phyloP scores from a whole-genome alignment of 2,329 filamentous ascomycete genomes.

The Nemania sp. region DNA sequence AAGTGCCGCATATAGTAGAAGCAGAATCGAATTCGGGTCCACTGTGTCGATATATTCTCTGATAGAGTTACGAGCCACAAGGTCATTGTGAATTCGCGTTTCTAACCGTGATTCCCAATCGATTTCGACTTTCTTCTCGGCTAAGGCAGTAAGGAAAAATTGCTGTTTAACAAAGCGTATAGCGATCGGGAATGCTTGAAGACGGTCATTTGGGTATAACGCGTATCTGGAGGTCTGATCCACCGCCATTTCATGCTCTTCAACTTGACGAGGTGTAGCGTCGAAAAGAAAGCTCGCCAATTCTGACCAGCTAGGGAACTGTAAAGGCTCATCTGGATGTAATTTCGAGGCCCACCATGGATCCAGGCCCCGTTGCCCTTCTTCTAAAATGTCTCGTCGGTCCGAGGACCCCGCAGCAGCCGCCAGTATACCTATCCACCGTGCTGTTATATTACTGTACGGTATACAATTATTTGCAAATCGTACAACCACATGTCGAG shows the following conservation, averaged over 20 bases:
- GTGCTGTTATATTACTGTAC: slow-evolving; percentile 75
- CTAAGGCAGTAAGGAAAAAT: slow-evolving; percentile 53
- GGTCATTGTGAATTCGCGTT: slow-evolving; percentile 70
- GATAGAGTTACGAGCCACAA: slow-evolving; percentile 63
- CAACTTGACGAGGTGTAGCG: slow-evolving; percentile 25
- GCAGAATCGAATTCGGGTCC: slow-evolving; percentile 44
- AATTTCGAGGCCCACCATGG: slow-evolving; percentile 52
- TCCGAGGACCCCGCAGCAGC: slow-evolving; percentile 68
- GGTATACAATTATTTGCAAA: slow-evolving; percentile 88
- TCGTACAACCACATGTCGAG: slow-evolving; percentile 79
- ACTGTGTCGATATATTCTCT: slow-evolving; percentile 53
- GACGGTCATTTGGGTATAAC: slow-evolving; percentile 48
- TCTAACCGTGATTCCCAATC: slow-evolving; percentile 86
- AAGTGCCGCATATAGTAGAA: slow-evolving; percentile 58
- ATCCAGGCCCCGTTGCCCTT: slow-evolving; percentile 86
- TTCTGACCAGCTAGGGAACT: slow-evolving; percentile 55
- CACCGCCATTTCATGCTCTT: slow-evolving; percentile 41
- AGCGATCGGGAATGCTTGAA: slow-evolving; percentile 67
- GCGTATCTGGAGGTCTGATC: slow-evolving; percentile 44
- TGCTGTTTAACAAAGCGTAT: slow-evolving; percentile 67
- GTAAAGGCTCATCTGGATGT: slow-evolving; percentile 40
- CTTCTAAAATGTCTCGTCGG: slow-evolving; percentile 82
- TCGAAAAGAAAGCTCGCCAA: slow-evolving; percentile 56
- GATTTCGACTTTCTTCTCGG: slow-evolving; percentile 64
- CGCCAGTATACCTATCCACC: slow-evolving; percentile 89